phyloP scores from a whole-genome alignment of 352 stramenopile genomes.

The Globisporangium cystogenes region DNA sequence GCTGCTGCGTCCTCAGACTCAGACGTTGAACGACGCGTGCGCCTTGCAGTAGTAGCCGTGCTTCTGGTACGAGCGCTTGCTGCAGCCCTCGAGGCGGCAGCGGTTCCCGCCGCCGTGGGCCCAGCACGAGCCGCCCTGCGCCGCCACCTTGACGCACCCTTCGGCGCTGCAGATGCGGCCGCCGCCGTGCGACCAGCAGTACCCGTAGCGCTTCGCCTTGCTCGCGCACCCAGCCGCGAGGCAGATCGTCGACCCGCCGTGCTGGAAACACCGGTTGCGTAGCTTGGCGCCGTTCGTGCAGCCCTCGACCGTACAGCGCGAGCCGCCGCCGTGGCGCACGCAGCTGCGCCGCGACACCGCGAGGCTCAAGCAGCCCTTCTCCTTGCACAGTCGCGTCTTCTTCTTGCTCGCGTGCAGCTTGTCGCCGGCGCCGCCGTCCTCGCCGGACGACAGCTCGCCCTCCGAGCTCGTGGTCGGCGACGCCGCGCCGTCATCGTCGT shows the following conservation, averaged over 20 bases:
- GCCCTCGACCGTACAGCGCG: conserved; percentile 25
- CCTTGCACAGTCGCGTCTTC: conserved; percentile 34
- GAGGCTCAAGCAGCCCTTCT: conserved; percentile 25
- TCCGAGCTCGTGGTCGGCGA: conserved; percentile 9
- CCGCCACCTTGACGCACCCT: conserved; percentile 34
- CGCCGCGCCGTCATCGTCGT: conserved; percentile 17
- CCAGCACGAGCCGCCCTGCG: conserved; percentile 31
- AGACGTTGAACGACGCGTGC: conserved; percentile 23
- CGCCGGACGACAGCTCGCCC: conserved; percentile 11
- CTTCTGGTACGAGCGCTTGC: conserved; percentile 41
- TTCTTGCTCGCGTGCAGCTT: conserved; percentile 22
- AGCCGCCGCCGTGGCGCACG: conserved; percentile 32
- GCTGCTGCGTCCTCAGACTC: too few relatives aligned
- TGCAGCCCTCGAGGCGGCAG: conserved; percentile 38
- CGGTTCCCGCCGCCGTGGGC: conserved; percentile 38
- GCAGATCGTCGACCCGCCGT: conserved; percentile 33
- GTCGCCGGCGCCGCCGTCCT: conserved; percentile 12
- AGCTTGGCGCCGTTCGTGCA: conserved; percentile 37
- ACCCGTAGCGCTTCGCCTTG: conserved; percentile 66
- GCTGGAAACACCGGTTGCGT: conserved; percentile 36
- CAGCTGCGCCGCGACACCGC: conserved; percentile 31
- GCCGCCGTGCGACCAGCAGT: conserved; percentile 67
- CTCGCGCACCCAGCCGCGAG: conserved; percentile 23
- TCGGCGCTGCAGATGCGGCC: conserved; percentile 42
- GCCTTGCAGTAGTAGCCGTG: conserved; percentile 42